Evolutionary conservation across 768 basidiomycete genomes (phyloP).

Genomic region (Leucocoprinus sp.): DNA sequence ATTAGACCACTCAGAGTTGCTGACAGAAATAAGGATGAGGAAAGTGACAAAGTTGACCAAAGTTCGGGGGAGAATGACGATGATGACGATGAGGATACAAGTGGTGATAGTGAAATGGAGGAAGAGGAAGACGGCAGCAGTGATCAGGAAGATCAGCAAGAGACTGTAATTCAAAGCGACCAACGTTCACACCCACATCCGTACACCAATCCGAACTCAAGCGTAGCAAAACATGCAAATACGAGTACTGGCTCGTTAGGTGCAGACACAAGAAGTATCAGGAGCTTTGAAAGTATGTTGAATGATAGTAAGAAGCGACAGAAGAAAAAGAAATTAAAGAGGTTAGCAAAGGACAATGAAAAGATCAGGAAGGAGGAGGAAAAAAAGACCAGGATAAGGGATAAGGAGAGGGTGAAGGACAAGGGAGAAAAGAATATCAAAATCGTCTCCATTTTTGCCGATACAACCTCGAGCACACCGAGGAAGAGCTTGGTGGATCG

Average conservation of each 20-base stretch:
- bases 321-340: conserved; percentile 7
- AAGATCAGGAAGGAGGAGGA: conserved; percentile 18
- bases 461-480: conserved; percentile 14
- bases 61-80: conserved; percentile 29
- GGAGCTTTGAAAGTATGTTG: conserved; percentile 86
- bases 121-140: conserved; percentile 21
- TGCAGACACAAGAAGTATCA: conserved; percentile 62
- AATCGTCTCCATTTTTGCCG: not conserved
- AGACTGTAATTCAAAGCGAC: conserved; percentile 25
- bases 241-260: conserved; percentile 21
- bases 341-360: not conserved
- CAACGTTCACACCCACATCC: conserved; percentile 22
- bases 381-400: conserved; percentile 13
- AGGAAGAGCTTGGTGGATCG: conserved; percentile 78
- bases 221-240: not conserved
- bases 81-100: conserved; percentile 33
- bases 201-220: not conserved
- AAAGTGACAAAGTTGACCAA: conserved; percentile 32
- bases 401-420: conserved; percentile 15
- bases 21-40: conserved; percentile 29
- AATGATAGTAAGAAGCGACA: conserved; percentile 29
- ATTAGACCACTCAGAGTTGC: conserved; percentile 32
- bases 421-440: conserved; percentile 11
- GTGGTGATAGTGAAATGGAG: conserved; percentile 29
- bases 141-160: conserved; percentile 24